Evolutionary conservation across 2,329 filamentous ascomycete genomes (phyloP).

Genomic region (Alternaria solani): DNA sequence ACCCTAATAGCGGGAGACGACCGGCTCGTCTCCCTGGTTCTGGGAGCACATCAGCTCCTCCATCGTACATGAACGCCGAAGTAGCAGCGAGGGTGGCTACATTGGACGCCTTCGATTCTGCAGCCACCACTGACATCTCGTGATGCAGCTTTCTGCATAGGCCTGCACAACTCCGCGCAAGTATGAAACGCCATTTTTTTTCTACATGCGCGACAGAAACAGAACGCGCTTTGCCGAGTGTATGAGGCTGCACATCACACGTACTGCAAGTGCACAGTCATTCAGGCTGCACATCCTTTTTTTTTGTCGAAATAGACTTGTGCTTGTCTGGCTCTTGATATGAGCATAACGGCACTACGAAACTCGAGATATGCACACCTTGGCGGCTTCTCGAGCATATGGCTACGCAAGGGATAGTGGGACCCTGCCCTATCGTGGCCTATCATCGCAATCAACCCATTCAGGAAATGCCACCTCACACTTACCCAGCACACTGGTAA

Average conservation of each 20-base stretch:
- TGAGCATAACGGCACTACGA: neutral
- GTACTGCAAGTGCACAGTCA: constrained; percentile 2
- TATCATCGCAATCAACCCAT: constrained; percentile 23
- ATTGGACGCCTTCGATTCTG: constrained; percentile 7
- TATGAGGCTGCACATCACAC: neutral
- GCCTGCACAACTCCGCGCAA: neutral
- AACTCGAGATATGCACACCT: neutral
- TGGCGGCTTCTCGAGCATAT: constrained; percentile 14
- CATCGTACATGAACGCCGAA: constrained; percentile 11
- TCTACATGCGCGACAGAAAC: neutral
- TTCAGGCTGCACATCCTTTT: neutral
- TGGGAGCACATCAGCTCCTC: constrained; percentile 22
- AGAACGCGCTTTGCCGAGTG: neutral
- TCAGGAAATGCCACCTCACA: constrained; percentile 14
- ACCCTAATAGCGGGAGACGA: constrained; percentile 31
- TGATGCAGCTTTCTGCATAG: neutral
- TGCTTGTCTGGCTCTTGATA: constrained; percentile 3
- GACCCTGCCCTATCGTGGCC: constrained; percentile 18
- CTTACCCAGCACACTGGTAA: constrained; percentile 6
- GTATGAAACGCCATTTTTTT: neutral
- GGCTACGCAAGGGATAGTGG: constrained; percentile 17
- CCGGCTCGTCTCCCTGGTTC: constrained; percentile 26
- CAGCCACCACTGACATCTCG: constrained; percentile 6
- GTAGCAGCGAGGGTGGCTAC: constrained; percentile 9
- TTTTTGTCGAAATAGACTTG: neutral